These are phyloP conservation scores for Aspergillus aculeatinus DNA, from an alignment of 2,329 filamentous ascomycete species.

Conservation along the genomic window DNA sequence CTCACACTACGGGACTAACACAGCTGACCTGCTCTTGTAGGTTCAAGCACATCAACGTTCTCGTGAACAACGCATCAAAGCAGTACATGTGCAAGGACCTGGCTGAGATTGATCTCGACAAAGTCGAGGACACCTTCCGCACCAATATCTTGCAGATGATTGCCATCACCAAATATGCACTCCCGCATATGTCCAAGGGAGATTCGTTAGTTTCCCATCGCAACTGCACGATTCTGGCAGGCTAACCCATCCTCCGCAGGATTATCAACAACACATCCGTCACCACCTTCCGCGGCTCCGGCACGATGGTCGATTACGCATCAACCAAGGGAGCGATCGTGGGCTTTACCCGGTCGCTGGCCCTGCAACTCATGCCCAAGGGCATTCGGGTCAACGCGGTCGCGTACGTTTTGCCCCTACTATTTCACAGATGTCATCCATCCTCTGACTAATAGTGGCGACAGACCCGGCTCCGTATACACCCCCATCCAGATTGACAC, in stretches of 20 bases:
- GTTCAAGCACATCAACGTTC: conserved; percentile 44
- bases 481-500: conserved; percentile 39
- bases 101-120: conserved; percentile 54
- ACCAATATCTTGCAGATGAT: conserved; percentile 60
- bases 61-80: conserved; percentile 61
- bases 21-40: conserved; percentile 30
- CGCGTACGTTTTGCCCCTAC: conserved; percentile 31
- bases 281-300: conserved; percentile 55
- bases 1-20: conserved; percentile 3
- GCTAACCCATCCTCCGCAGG: conserved; percentile 23
- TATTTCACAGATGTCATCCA: neutral
- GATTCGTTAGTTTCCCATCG: conserved; percentile 38
- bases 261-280: conserved; percentile 60
- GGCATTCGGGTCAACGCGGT: conserved; percentile 57
- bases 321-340: conserved; percentile 60
- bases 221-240: neutral
- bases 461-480: conserved; percentile 35
- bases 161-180: conserved; percentile 58
- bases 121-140: conserved; percentile 57
- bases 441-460: neutral
- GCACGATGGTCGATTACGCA: conserved; percentile 55
- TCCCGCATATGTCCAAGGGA: conserved; percentile 56
- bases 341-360: conserved; percentile 55
- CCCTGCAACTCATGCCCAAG: conserved; percentile 54
- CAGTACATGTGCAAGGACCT: conserved; percentile 56